A percentile compares a stretch with the other conserved stretches of the same genome.
These are phyloP conservation scores for Ceratobasidium sp. DNA, from an alignment of 1,284 basidiomycete genomes.

Conservation along the genomic window DNA sequence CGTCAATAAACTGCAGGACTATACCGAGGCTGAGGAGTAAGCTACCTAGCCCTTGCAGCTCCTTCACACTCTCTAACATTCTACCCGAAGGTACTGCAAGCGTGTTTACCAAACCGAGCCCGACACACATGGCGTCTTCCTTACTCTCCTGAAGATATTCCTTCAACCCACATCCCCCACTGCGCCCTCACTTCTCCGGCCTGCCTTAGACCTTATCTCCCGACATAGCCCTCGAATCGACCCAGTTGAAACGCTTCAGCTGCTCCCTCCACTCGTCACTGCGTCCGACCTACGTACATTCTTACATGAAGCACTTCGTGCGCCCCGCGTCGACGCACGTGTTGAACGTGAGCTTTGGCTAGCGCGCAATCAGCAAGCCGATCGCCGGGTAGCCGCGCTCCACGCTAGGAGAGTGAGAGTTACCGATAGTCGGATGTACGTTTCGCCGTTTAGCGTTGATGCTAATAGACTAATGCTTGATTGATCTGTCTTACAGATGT, in stretches of 20 bases:
- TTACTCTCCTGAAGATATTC: conserved; percentile 88
- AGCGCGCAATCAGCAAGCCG: conserved; percentile 77
- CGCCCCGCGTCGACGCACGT: conserved; percentile 71
- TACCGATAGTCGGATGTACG: conserved; percentile 88
- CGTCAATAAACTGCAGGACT: conserved; percentile 85
- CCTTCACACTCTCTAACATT: background rate
- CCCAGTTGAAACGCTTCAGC: conserved; percentile 78
- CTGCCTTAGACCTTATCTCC: conserved; percentile 85
- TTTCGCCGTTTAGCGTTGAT: too few relatives aligned
- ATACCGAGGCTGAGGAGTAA: conserved; percentile 87
- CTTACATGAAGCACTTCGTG: conserved; percentile 76
- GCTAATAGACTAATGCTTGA: too few relatives aligned
- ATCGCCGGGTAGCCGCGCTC: conserved; percentile 74
- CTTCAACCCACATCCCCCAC: conserved; percentile 66
- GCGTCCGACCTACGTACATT: conserved; percentile 84
- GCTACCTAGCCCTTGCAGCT: conserved; percentile 34
- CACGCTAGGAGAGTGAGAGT: conserved; percentile 89
- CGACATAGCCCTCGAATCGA: conserved; percentile 86
- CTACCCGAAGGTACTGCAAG: conserved; percentile 79
- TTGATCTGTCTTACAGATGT: conserved; percentile 72
- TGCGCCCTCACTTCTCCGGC: conserved; percentile 63
- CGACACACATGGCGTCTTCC: conserved; percentile 74
- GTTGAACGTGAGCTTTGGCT: conserved; percentile 76
- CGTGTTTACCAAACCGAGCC: conserved; percentile 73
- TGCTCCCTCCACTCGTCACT: conserved; percentile 88